Evolutionary conservation across 768 basidiomycete species (phyloP).

Genomic region (Chalciporus pseudorubinellus): DNA sequence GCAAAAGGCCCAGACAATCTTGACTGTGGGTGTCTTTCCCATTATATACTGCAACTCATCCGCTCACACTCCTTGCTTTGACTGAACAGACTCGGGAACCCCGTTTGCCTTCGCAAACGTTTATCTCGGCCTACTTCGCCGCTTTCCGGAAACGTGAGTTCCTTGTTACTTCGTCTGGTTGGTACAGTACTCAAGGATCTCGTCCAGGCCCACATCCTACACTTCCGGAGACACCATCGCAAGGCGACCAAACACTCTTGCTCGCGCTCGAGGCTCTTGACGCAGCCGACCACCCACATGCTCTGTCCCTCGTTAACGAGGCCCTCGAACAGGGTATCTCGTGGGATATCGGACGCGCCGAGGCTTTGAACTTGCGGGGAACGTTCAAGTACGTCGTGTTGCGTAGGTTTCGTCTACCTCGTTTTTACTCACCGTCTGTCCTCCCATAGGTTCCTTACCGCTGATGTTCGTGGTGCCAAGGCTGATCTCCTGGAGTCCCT

Average conservation of each 20-base stretch:
- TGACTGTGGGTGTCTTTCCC: conserved; percentile 46
- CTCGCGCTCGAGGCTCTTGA: conserved; percentile 81
- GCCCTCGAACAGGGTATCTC: conserved; percentile 85
- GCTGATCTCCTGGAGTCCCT: conserved; percentile 78
- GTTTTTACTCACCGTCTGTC: neutral
- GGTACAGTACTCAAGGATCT: conserved; percentile 1
- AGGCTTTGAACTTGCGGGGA: conserved; percentile 89
- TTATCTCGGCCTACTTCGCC: conserved; percentile 93
- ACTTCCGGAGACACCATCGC: conserved; percentile 70
- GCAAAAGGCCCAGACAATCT: conserved; percentile 68
- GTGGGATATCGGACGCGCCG: conserved; percentile 69
- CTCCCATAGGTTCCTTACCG: conserved; percentile 75
- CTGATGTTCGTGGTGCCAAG: conserved; percentile 80
- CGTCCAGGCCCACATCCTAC: conserved; percentile 58
- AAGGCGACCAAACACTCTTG: conserved; percentile 80
- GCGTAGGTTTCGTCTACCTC: neutral
- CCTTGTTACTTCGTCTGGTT: neutral
- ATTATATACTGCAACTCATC: neutral
- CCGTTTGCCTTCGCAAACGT: conserved; percentile 83
- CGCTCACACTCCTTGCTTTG: neutral
- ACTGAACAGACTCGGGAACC: conserved; percentile 59
- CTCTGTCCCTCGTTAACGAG: conserved; percentile 77
- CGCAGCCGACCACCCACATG: conserved; percentile 81
- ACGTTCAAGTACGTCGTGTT: conserved; percentile 79
- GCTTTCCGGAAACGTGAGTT: conserved; percentile 87